Evolutionary conservation across 768 basidiomycete species (phyloP), one percentile per base, ranked within the genome.

Genomic region (Agrocybe praecox): DNA sequence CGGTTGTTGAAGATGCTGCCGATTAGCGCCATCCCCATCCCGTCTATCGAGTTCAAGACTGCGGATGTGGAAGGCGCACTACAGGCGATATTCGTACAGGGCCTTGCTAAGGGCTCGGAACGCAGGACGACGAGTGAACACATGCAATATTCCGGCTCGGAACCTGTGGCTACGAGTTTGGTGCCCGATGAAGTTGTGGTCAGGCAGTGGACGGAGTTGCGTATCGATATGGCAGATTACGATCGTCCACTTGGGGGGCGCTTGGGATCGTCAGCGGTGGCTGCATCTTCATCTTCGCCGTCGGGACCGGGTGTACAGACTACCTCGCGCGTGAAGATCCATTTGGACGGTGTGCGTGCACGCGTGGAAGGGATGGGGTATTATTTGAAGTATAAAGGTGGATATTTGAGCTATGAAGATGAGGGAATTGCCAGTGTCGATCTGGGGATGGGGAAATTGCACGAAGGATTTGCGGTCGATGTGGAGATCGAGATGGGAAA

Each of bases 351-450:
- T 0, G 62, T 77, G 9, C 67, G 73, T 22, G 64, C 71, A 53
- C 63, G 63, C 18, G 60, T 71, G 9, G 69, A 68, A 43, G 72
- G 68, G 0, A 56, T 77, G 59, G 74, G 73, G n/a, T 76, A 76
- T 55, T 76, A 74, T 49, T 62, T 74, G 64, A 65, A 64, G 42
- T 75, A 74, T 52, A 66, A 58, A 8, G 68, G 69, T 2, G 40
- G 54, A 0, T 23, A 68, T 21, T 19, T 76, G 18, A 62, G 64
- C 1, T 76, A 77, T 56, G 64, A 73, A 22, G 77, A 78, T 46
- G 72, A 76, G 56, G 76, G 77, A 7, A 49, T 75, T 14, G 61
- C 75, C 23, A 73, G 70, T 45, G 65, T 75, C 1, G 70, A 76
- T 53, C 55, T 74, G 15, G 77, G 74, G 11, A 63, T 63, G 59